phyloP scores from a whole-genome alignment of 1,284 basidiomycete genomes.

The Pterula multifida region DNA sequence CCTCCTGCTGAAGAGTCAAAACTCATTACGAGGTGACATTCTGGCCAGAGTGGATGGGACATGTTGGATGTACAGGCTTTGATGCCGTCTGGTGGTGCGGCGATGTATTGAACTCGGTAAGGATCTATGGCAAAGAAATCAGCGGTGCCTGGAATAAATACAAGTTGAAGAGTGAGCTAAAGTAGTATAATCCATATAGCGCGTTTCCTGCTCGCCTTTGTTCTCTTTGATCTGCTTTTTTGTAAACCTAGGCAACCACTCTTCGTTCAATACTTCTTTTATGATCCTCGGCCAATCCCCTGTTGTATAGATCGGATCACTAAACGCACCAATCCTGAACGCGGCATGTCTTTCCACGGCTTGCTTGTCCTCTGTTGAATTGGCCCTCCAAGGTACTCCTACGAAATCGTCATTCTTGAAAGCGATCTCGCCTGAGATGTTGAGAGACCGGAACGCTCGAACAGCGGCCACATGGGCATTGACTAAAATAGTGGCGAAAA shows the following conservation, averaged over 20 bases:
- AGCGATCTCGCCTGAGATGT: conserved; percentile 32
- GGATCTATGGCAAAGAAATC: conserved; percentile 38
- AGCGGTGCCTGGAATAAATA: conserved; percentile 22
- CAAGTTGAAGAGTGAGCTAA: not conserved
- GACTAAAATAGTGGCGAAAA: conserved; percentile 16
- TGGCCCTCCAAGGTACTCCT: conserved; percentile 30
- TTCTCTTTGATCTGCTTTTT: conserved; percentile 27
- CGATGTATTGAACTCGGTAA: conserved; percentile 26
- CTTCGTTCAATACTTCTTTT: conserved; percentile 29
- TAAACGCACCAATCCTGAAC: conserved; percentile 32
- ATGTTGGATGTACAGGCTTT: conserved; percentile 25
- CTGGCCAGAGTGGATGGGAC: conserved; percentile 31
- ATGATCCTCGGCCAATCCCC: conserved; percentile 36
- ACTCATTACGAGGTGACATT: conserved; percentile 23
- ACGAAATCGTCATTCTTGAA: conserved; percentile 37
- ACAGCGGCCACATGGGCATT: conserved; percentile 35
- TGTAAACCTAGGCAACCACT: conserved; percentile 31
- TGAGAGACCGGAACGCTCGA: conserved; percentile 30
- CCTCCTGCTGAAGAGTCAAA: conserved; percentile 26
- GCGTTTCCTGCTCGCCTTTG: conserved; percentile 16
- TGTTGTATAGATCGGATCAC: conserved; percentile 30
- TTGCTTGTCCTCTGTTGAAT: conserved; percentile 27
- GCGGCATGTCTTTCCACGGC: conserved; percentile 34
- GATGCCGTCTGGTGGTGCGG: conserved; percentile 28
- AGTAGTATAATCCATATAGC: not conserved